phyloP scores from a whole-genome alignment of 768 basidiomycete species.

The Rhodotorula toruloides region DNA sequence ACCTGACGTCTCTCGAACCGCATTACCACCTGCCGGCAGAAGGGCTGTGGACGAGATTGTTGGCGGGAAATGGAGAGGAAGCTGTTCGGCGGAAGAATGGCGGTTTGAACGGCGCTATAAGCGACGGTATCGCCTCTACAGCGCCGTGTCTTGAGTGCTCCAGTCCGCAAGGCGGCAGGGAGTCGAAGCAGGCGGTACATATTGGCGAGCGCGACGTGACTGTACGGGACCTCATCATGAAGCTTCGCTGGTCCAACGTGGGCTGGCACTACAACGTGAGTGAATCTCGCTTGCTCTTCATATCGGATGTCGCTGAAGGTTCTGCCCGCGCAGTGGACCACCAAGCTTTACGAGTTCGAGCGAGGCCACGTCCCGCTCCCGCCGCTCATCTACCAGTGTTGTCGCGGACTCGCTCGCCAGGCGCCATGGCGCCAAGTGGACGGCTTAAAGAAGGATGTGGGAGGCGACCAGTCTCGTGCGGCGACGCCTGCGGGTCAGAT shows the following conservation, averaged over 20 bases:
- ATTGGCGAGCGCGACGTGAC: constrained; percentile 17
- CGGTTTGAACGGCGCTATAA: not conserved
- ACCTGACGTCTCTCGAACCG: constrained; percentile 81
- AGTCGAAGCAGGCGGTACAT: not conserved
- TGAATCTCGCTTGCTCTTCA: not conserved
- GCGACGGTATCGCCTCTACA: not conserved
- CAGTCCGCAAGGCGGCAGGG: not conserved
- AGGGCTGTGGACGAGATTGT: constrained; percentile 68
- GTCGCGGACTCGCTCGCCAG: constrained; percentile 57
- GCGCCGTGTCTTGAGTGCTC: not conserved
- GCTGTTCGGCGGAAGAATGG: not conserved
- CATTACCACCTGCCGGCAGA: constrained; percentile 72
- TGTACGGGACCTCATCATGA: constrained; percentile 56
- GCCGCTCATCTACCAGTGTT: constrained; percentile 56
- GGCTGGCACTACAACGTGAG: constrained; percentile 76
- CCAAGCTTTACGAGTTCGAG: constrained; percentile 86
- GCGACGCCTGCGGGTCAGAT: constrained; percentile 44
- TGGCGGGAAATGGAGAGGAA: constrained; percentile 8
- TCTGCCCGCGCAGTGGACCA: constrained; percentile 65
- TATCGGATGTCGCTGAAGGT: not conserved
- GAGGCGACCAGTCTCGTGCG: not conserved
- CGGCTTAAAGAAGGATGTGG: not conserved
- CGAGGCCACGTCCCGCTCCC: constrained; percentile 64
- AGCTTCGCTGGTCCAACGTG: constrained; percentile 91
- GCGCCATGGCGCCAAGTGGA: constrained; percentile 70